Evolutionary conservation across 2,329 filamentous ascomycete species (phyloP).

Genomic region (Calonectria hawksworthii): DNA sequence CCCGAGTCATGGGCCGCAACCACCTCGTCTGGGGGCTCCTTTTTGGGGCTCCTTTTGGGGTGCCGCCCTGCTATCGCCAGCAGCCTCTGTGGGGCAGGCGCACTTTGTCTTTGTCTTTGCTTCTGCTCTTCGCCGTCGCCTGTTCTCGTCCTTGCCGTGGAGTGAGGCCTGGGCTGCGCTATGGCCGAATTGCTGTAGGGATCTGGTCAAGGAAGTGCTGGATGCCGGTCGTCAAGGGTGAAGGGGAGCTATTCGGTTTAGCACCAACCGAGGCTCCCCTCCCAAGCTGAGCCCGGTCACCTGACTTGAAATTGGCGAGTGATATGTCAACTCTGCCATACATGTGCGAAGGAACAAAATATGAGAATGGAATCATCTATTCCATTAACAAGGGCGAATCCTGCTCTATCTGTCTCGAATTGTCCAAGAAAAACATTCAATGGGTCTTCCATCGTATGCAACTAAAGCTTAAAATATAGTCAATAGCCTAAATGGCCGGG

Average conservation of each 20-base stretch:
- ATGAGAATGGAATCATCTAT: not conserved
- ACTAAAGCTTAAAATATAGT: not conserved
- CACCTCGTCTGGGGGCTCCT: not conserved
- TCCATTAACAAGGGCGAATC: not conserved
- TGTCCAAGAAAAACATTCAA: not conserved
- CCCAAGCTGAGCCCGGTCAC: not conserved
- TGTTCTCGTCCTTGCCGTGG: not conserved
- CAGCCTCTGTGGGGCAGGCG: conserved; percentile 3
- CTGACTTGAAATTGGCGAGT: not conserved
- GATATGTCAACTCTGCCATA: not conserved
- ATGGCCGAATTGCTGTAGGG: not conserved
- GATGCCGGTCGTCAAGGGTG: not conserved
- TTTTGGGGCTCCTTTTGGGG: not conserved
- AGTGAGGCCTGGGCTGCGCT: not conserved
- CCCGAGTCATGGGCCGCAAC: conserved; percentile 42
- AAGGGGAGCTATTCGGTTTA: no score
- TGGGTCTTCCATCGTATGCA: not conserved
- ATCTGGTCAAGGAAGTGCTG: not conserved
- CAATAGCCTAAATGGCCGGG: not conserved
- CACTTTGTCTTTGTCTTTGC: not conserved
- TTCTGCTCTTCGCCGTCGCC: not conserved
- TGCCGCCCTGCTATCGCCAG: not conserved
- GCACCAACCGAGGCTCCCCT: not conserved
- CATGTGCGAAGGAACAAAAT: not conserved
- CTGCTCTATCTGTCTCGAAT: not conserved